Base-by-base conservation (phyloP, 2,329 filamentous ascomycete genomes). In the Rutstroemia sp. region DNA sequence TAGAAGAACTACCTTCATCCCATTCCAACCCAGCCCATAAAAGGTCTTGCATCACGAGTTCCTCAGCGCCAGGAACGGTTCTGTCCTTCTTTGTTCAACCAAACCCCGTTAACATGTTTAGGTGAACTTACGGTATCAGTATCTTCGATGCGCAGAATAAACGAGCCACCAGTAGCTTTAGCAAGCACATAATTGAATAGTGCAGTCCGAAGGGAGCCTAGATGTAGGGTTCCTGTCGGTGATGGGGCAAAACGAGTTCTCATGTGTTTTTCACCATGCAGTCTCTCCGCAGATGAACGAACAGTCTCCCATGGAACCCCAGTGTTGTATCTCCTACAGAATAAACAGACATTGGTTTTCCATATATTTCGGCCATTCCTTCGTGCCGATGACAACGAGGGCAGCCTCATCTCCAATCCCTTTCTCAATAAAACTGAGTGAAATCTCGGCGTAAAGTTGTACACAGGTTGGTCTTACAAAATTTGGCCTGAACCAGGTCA, bases 121-220 rank as follows among this genome's bases (percentile, higher is more conserved):
- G 23, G 9, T 23, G 36, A 52, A 59, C 53, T 65, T 72, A 91
- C 88, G 78, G 89, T 88, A 72, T 97, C 94, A 4, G 94, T 99
- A 70, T 99, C 94, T 74, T 99, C 94, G 61, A 99, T 84, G 9
- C 94, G 84, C 50, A 99, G 75, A 10, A 99, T 73, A 66, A 99
- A 99, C 69, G 95, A 87, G 6, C 94, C 94, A 4, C 87, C 86
- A 0, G 94, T 96, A 2, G 87, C 83, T 66, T 86, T 88, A 0
- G 94, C 92, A n/a, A 95, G 78, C 4, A 99, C 76, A 64, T 92
- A 96, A 67, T 96, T 97, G 75, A 91, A 97, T n/a, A 99, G 73
- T 0, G 95, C 95, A 0, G 94, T 99, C 57, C 94, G 80, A 38
- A 99, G 72, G 0, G 92, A 96, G 4, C 94, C 94, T 12, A 99